Percentiles rank a stretch among this genome's conserved stretches.
These are phyloP conservation scores for Mortierella sp. DNA, from an alignment of 371 early-diverging fungal species.

Conservation along the genomic window DNA sequence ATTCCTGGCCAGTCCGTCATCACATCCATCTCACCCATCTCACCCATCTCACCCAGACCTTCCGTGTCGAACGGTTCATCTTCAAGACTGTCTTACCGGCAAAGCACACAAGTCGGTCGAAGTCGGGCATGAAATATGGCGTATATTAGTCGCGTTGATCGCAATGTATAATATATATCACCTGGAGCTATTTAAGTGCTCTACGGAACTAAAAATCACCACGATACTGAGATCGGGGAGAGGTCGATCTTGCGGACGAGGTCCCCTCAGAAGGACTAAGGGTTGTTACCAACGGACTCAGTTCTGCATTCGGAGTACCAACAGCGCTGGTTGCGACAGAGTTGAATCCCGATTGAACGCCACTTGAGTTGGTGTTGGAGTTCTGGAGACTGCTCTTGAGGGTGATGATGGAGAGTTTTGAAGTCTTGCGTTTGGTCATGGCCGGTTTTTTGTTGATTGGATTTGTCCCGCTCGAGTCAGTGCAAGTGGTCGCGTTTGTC, in stretches of 20 bases:
- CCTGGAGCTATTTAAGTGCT: no score
- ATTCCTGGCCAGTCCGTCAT: no score
- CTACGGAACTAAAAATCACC: no score
- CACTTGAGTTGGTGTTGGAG: not conserved
- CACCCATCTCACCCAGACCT: constrained; percentile 18
- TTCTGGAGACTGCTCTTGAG: not conserved
- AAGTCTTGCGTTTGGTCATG: constrained; percentile 16
- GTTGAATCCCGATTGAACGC: not conserved
- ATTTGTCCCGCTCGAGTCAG: not conserved
- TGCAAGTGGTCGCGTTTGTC: not conserved
- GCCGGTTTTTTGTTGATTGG: constrained; percentile 7
- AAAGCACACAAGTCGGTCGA: constrained; percentile 9
- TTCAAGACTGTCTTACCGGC: constrained; percentile 24
- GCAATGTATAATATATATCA: no score
- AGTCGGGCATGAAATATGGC: not conserved
- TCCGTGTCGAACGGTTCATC: not conserved
- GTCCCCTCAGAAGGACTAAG: not conserved
- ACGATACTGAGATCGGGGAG: not conserved
- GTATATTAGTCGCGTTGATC: no score
- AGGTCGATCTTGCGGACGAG: not conserved
- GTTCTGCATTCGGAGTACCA: not conserved
- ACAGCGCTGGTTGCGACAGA: not conserved
- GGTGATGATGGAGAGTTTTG: constrained; percentile 13
- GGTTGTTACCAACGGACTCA: not conserved
- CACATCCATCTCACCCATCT: constrained; percentile 19